Evolutionary conservation across 2,329 filamentous ascomycete genomes (phyloP).

Genomic region (Fusarium equiseti): DNA sequence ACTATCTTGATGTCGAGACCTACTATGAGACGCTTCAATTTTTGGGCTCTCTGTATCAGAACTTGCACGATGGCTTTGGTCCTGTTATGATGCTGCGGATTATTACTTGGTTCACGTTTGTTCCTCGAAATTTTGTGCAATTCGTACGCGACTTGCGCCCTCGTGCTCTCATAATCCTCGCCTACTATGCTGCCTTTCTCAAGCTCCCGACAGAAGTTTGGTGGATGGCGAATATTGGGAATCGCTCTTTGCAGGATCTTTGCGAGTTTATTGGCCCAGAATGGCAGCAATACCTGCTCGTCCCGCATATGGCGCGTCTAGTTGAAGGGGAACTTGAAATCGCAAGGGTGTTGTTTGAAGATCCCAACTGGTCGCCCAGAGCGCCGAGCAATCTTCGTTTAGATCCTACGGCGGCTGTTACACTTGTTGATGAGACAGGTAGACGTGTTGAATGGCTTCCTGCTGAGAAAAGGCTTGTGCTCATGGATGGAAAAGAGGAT

Average conservation of each 20-base stretch:
- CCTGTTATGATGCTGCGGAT: slow-evolving; percentile 62
- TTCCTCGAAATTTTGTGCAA: slow-evolving; percentile 59
- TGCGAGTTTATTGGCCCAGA: slow-evolving; percentile 53
- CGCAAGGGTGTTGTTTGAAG: slow-evolving; percentile 58
- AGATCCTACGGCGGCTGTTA: slow-evolving; percentile 33
- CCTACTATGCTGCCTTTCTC: slow-evolving; percentile 64
- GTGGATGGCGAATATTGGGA: slow-evolving; percentile 63
- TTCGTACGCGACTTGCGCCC: slow-evolving; percentile 58
- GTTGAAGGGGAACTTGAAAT: slow-evolving; percentile 53
- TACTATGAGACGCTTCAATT: slow-evolving; percentile 63
- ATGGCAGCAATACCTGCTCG: slow-evolving; percentile 57
- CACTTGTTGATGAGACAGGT: slow-evolving; percentile 42
- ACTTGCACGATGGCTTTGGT: slow-evolving; percentile 60
- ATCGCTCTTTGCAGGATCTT: slow-evolving; percentile 61
- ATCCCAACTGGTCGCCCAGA: slow-evolving; percentile 56
- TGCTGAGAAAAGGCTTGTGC: slow-evolving; percentile 36
- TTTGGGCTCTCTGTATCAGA: slow-evolving; percentile 64
- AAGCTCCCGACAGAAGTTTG: slow-evolving; percentile 59
- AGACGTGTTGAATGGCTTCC: slow-evolving; percentile 42
- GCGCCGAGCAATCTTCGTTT: slow-evolving; percentile 22
- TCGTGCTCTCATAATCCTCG: slow-evolving; percentile 64
- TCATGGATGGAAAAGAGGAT: slow-evolving; percentile 31
- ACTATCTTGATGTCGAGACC: slow-evolving; percentile 53
- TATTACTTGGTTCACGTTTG: slow-evolving; percentile 66
- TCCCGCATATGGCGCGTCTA: slow-evolving; percentile 56